Conservation (phyloP, 1,284 basidiomycete species). For the Calocybe gambosa region DNA sequence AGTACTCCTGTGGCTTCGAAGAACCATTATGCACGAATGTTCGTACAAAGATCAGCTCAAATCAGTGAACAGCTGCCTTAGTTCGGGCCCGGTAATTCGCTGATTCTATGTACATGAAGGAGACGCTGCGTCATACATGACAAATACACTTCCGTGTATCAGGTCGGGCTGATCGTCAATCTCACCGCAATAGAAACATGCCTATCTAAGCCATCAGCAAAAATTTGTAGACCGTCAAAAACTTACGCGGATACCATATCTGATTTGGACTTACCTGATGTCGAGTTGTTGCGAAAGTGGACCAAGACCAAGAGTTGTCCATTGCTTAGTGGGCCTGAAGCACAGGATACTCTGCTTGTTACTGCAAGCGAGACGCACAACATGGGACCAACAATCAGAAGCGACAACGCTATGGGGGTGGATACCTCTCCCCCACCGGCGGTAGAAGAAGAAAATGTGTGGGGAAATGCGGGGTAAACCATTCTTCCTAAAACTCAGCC, state of each 20-base stretch:
- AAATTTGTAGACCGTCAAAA: background rate
- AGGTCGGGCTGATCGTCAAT: background rate
- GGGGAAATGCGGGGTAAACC: slow-evolving; percentile 7
- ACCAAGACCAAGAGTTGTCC: background rate
- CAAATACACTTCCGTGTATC: too few relatives aligned
- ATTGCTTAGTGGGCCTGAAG: background rate
- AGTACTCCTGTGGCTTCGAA: too few relatives aligned
- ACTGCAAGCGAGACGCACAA: background rate
- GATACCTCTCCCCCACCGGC: slow-evolving; percentile 5
- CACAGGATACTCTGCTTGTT: background rate
- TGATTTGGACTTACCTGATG: slow-evolving; percentile 6
- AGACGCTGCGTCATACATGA: too few relatives aligned
- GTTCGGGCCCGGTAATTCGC: too few relatives aligned
- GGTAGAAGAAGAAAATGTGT: slow-evolving; percentile 4
- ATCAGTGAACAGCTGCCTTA: too few relatives aligned
- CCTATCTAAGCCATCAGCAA: slow-evolving; percentile 15
- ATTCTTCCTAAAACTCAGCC: background rate
- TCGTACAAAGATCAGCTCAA: too few relatives aligned
- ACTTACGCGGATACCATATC: slow-evolving; percentile 10
- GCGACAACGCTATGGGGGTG: background rate
- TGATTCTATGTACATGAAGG: too few relatives aligned
- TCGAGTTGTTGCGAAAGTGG: background rate
- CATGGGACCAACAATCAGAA: background rate
- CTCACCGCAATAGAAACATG: background rate
- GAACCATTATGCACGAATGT: too few relatives aligned